phyloP scores from a whole-genome alignment of 2,329 filamentous ascomycete genomes.

The Stromatinia cepivora region DNA sequence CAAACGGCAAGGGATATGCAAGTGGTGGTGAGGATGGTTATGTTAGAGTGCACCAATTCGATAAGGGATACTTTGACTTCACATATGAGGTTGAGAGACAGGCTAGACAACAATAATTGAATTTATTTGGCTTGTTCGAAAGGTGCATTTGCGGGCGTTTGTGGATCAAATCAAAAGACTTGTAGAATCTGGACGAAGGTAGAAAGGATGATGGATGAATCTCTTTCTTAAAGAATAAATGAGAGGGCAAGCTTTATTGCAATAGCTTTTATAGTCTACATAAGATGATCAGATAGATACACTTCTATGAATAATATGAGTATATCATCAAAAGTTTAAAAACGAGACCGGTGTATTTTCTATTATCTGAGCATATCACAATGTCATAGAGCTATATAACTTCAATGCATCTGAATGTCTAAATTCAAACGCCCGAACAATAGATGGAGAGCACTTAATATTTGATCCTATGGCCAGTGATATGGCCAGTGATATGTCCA shows the following conservation, averaged over 20 bases:
- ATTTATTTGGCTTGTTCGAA: slow-evolving; percentile 30
- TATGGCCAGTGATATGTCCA: neutral
- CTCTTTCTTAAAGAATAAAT: slow-evolving; percentile 14
- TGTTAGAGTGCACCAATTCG: slow-evolving; percentile 96
- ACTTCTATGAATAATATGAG: slow-evolving; percentile 13
- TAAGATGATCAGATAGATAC: slow-evolving; percentile 3
- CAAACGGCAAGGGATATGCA: slow-evolving; percentile 87
- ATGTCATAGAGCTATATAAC: neutral
- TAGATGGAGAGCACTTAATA: neutral
- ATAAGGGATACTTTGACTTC: slow-evolving; percentile 98
- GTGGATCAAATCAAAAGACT: slow-evolving; percentile 26
- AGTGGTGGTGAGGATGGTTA: slow-evolving; percentile 98
- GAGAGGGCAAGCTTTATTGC: neutral
- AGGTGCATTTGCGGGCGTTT: slow-evolving; percentile 40
- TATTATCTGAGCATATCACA: neutral
- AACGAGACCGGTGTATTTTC: neutral
- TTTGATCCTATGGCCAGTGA: neutral
- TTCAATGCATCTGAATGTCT: neutral
- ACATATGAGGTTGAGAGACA: slow-evolving; percentile 98
- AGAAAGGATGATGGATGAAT: slow-evolving; percentile 16
- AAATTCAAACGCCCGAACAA: neutral
- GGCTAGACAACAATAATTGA: slow-evolving; percentile 39
- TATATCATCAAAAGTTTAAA: slow-evolving; percentile 8
- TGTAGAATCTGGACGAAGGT: slow-evolving; percentile 20
- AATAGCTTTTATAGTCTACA: neutral